These are phyloP conservation scores for Aspergillus sp. DNA, from an alignment of 2,329 filamentous ascomycete genomes.

Conservation along the genomic window DNA sequence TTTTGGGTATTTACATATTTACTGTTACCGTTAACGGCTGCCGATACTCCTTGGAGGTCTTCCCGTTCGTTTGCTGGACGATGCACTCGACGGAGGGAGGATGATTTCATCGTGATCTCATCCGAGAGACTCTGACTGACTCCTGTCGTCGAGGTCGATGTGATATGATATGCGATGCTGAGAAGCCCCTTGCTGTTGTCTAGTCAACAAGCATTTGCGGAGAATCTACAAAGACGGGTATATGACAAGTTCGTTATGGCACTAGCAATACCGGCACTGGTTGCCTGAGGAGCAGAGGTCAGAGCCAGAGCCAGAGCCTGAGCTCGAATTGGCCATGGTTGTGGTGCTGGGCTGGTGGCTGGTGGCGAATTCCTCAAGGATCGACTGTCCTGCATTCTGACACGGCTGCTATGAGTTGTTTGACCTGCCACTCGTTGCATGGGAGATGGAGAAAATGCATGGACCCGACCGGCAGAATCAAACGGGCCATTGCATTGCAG, in stretches of 20 bases:
- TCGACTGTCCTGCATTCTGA: neutral
- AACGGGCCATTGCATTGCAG: slow-evolving; percentile 2
- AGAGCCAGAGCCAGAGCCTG: too few species aligned
- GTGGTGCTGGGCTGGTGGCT: neutral
- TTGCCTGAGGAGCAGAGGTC: neutral
- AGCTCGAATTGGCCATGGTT: too few species aligned
- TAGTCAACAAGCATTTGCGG: slow-evolving; percentile 1
- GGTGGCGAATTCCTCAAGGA: slow-evolving; percentile 3
- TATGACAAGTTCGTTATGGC: neutral
- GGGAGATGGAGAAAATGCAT: neutral
- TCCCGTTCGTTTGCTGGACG: neutral
- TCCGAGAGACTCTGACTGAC: neutral
- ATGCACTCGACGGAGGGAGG: neutral
- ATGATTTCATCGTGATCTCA: slow-evolving; percentile 5
- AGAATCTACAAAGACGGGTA: neutral
- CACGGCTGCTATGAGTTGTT: neutral
- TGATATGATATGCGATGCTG: neutral
- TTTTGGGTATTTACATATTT: neutral
- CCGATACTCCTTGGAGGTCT: too few species aligned
- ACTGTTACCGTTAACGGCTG: neutral
- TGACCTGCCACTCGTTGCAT: slow-evolving; percentile 1
- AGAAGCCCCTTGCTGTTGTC: neutral
- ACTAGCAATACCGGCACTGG: neutral
- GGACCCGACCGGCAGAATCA: neutral
- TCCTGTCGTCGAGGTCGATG: neutral